Base-by-base conservation (phyloP, 2,329 filamentous ascomycete genomes). In the Hypoxylon sp. region DNA sequence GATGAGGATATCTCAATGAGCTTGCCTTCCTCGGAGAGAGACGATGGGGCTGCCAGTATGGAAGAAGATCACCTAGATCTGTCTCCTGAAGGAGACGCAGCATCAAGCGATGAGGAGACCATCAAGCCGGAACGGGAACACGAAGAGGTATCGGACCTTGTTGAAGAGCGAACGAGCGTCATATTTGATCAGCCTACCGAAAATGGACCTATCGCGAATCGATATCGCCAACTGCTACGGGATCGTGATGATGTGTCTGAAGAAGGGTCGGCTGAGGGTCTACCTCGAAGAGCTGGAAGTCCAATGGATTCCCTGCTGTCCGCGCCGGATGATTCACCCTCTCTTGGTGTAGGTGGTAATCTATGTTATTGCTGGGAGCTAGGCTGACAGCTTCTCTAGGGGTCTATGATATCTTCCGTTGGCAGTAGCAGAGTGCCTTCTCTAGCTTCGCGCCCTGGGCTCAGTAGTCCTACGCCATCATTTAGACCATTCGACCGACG, bases 401-500 rank as follows among this genome's bases (percentile, higher is more conserved):
- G 87, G 61, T 91, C 89, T 26, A 78, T 86, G 39, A 77, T 88
- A 60, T 90, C 87, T 26, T 90, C 93, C 4, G 89, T 90, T n/a
- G 88, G 90, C 39, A 94, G 93, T 80, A 94, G 91, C 75, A 83
- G 92, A 39, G 86, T 94, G 29, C 89, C 90, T 3, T 90, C 91
- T 37, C 84, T 91, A 65, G 89, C 89, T 72, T 91, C 91, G 14
- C 86, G 91, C 64, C 86, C 89, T 19, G 86, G 89, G 67, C 81
- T 92, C 42, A 82, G 82, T 71, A 94, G 91, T 73, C 91, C 93
- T 13, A 93, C 92, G 14, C 92, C 92, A 19, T 94, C 93, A 14
- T 92, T 98, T 75, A 90, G 95, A 76, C 95, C 96, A 3, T 99
- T 99, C 79, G 96, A 99, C 78, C 90, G 94, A 70, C 90, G 96